Conservation (phyloP, 1,284 basidiomycete genomes). For the Cystobasidium sp. region DNA sequence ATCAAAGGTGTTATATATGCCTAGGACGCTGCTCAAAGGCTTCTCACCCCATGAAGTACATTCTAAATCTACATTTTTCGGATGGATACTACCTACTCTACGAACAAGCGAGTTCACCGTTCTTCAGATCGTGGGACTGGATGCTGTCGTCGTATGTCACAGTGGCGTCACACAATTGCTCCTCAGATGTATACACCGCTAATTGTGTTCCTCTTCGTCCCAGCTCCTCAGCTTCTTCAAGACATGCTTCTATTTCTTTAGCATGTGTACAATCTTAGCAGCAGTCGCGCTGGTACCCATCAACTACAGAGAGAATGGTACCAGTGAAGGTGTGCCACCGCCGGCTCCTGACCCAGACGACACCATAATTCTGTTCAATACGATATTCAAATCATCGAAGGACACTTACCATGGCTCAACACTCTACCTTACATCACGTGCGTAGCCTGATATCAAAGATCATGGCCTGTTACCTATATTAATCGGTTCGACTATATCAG, state of each 20-base stretch:
- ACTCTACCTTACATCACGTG: constrained; percentile 53
- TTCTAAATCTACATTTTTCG: constrained; percentile 80
- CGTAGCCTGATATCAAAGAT: background rate
- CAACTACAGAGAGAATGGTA: constrained; percentile 75
- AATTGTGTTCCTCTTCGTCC: background rate
- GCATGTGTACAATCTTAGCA: constrained; percentile 77
- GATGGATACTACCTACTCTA: constrained; percentile 93
- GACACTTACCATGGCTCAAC: constrained; percentile 52
- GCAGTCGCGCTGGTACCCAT: constrained; percentile 82
- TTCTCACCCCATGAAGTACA: constrained; percentile 90
- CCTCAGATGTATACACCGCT: background rate
- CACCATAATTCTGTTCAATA: constrained; percentile 34
- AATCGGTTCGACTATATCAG: constrained; percentile 59
- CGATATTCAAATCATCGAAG: constrained; percentile 42
- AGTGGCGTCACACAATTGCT: background rate
- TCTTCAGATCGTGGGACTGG: constrained; percentile 93
- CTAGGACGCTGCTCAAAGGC: constrained; percentile 89
- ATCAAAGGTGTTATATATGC: constrained; percentile 88
- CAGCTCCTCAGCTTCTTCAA: constrained; percentile 93
- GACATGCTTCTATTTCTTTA: constrained; percentile 88
- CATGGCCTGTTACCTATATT: background rate
- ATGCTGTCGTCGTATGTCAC: constrained; percentile 80
- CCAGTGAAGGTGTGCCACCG: constrained; percentile 62
- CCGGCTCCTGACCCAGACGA: constrained; percentile 63
- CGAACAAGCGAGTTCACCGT: constrained; percentile 88